Base-by-base conservation (phyloP, 345 rosid genomes). In the Camelina neglecta region DNA sequence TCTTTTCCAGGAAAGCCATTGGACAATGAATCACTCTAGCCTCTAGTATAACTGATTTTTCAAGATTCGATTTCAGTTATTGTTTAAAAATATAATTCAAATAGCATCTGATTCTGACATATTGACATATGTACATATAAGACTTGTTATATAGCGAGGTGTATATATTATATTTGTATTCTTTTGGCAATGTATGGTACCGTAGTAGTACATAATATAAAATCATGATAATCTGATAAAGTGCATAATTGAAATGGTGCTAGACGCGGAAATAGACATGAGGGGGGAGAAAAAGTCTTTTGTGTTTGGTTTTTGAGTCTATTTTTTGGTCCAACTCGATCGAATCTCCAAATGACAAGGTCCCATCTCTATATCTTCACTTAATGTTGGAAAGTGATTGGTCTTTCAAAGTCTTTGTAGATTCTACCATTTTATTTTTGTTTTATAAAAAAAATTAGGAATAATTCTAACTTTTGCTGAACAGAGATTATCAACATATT, bases 261-360 rank as follows among this genome's bases (percentile, higher is more conserved):
- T 18, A 33, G 57, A 67, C 55, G 24, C 62, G 62, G 74, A 60
- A 50, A 67, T 11, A 58, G 48, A 44, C 60, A 67, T 59, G 36
- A 18, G 12, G 26, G 21, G 26, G 31, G 24, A 74, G 67, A 66
- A 67, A 66, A 68, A 51, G 79, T 75, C 79, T 23, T 11, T 10
- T 26, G 79, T 29, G 69, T 75, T 60, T 75, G 79, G 73, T 67
- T 75, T 29, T 65, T 57, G 3, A n/a, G 68, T 75, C 44, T 60
- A 48, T 26, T 26, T 45, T 67, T 58, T 49, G 73, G 79, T 75
- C 73, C 39, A 75, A 75, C 73, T 67, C 6, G 67, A 38, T 67
- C 6, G 67, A 38, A 58, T 67, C 54, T 49, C 45, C 5, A 48
- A 26, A 49, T 16, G 61, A 67, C 62, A 49, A 42, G 58, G 67